Percentiles rank a stretch among this genome's conserved stretches.
Conservation (phyloP, 2,329 filamentous ascomycete species). For the Sporothrix brasiliensis region DNA sequence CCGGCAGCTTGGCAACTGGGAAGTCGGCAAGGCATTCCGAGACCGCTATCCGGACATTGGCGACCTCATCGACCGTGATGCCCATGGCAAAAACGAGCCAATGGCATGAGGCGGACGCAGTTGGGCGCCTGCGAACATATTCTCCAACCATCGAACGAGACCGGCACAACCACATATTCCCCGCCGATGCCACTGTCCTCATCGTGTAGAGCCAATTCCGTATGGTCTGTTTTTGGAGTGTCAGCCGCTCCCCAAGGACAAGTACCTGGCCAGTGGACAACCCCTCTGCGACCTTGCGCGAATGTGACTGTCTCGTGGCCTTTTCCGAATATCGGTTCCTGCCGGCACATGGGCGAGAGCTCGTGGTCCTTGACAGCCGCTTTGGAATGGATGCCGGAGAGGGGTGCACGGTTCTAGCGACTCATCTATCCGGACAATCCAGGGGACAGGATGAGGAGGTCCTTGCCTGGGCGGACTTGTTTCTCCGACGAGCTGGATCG, state of each 20-base stretch:
- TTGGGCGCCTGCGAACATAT: not conserved
- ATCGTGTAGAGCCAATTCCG: too few species aligned
- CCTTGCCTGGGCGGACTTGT: conserved; percentile 24
- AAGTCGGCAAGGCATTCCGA: conserved; percentile 39
- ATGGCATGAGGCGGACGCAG: not conserved
- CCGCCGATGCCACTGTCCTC: too few species aligned
- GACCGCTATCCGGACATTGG: conserved; percentile 39
- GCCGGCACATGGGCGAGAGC: not conserved
- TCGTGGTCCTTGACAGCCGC: not conserved
- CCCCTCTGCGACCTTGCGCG: too few species aligned
- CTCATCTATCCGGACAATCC: not conserved
- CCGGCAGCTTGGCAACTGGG: conserved; percentile 41
- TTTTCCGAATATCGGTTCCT: conserved; percentile 11
- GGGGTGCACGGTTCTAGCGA: conserved; percentile 8
- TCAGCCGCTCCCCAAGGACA: too few species aligned
- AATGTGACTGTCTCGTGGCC: not conserved
- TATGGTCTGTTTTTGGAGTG: too few species aligned
- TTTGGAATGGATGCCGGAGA: not conserved
- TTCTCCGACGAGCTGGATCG: conserved; percentile 23
- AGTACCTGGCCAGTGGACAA: too few species aligned
- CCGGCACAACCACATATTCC: too few species aligned
- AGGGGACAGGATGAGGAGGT: not conserved
- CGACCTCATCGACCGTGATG: conserved; percentile 37
- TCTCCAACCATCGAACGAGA: not conserved
- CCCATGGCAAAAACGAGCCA: not conserved